Evolutionary conservation across 768 basidiomycete genomes (phyloP).

Genomic region (Cyathus striatus): DNA sequence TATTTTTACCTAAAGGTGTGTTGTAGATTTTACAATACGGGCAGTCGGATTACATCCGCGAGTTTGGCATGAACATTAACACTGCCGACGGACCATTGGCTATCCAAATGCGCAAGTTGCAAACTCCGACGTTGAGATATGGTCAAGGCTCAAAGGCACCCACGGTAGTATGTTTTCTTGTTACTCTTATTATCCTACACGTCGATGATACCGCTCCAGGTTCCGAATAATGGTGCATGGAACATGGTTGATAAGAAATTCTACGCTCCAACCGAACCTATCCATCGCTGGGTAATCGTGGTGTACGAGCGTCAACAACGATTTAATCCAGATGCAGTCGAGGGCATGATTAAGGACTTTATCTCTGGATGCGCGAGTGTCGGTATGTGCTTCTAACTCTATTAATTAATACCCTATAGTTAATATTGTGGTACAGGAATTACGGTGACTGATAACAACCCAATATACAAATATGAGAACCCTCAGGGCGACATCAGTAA

Average conservation of each 20-base stretch:
- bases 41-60: constrained; percentile 64
- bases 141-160: constrained; percentile 47
- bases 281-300: constrained; percentile 59
- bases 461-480: constrained; percentile 49
- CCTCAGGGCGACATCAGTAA: constrained; percentile 49
- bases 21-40: constrained; percentile 55
- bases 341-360: constrained; percentile 51
- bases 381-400: constrained; percentile 38
- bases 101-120: constrained; percentile 52
- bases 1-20: not conserved
- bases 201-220: constrained; percentile 29
- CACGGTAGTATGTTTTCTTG: constrained; percentile 39
- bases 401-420: constrained; percentile 37
- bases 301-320: constrained; percentile 53
- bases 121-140: constrained; percentile 62
- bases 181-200: constrained; percentile 3
- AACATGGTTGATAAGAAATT: constrained; percentile 79
- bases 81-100: constrained; percentile 38
- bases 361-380: constrained; percentile 41
- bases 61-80: constrained; percentile 64
- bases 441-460: constrained; percentile 34
- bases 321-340: constrained; percentile 38
- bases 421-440: constrained; percentile 50
- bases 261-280: constrained; percentile 45
- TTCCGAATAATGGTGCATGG: constrained; percentile 66